Base-by-base conservation (phyloP, 805 yeast genomes). In the Hanseniaspora pseudoguilliermondii region DNA sequence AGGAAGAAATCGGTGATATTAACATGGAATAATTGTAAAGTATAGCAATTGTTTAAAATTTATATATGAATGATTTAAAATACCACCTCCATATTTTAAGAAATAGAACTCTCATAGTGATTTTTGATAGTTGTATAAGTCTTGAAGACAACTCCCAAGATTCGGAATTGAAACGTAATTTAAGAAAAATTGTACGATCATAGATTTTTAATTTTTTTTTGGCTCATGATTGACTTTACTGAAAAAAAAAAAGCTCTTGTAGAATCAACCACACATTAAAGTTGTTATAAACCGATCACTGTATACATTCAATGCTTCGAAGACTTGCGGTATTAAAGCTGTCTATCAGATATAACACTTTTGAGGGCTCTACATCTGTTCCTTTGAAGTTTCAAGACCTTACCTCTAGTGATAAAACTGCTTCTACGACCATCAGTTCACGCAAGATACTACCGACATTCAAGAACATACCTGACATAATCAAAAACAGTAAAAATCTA, bases 1-100 rank as follows among this genome's bases (percentile, higher is more conserved):
- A 61, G 61, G 66, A 70, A 60, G 71, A 69, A 49, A 74, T 71
- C 57, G 75, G 71, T 63, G 75, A 71, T 60, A 67, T 69, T 60
- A 70, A 71, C 57, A 59, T 71, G 61, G 75, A 72, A 59, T 67
- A 62, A 53, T 32, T 53, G 32, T 56, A 41, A 1, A 65, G 50
- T 8, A 69, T 59, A 20, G 20, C 20, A n/a, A 36, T 36, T n/a
- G 40, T 36, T 36, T 36, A 2, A 36, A 36, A 36, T n/a, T n/a
- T n/a, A 36, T 36, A 36, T 40, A 40, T 40, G 25, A 40, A 40
- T 40, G 23, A 11, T 20, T 40, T 20, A 40, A 40, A 15, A 32
- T 32, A 32, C 13, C 35, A 32, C 35, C 35, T 32, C 35, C 35
- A 32, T 32, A 32, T 32, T 13, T 32, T 32, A 32, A 32, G 35